Conservation (phyloP, 345 rosid species). For the Brassica nigra region DNA sequence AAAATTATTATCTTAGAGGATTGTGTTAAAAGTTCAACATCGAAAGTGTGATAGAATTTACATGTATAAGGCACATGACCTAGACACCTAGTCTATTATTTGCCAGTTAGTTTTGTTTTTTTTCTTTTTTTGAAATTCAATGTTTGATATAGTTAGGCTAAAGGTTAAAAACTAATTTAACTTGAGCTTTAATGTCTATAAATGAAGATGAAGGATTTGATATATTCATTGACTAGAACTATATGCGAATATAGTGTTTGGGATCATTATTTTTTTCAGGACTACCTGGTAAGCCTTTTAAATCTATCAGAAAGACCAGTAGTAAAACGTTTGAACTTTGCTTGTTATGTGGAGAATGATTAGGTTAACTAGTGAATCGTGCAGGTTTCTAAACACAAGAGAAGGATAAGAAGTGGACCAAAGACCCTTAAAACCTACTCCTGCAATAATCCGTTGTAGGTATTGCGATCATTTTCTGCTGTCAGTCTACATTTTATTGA, state of each 20-base stretch:
- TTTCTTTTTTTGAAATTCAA: not conserved
- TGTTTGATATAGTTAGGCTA: not conserved
- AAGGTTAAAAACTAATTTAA: not conserved
- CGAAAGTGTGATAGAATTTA: not conserved
- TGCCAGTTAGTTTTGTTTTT: not conserved
- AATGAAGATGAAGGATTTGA: not conserved
- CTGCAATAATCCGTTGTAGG: not conserved
- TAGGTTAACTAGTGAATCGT: not conserved
- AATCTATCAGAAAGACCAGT: not conserved
- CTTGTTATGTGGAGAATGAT: not conserved
- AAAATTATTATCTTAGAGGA: not conserved
- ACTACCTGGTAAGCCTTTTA: not conserved
- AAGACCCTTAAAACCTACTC: not conserved
- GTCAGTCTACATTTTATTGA: not conserved
- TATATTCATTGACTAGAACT: not conserved
- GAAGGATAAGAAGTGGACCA: not conserved
- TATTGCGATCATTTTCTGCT: not conserved
- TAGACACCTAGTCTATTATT: not conserved
- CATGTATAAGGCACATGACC: not conserved
- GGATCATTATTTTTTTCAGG: not conserved
- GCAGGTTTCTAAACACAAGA: not conserved
- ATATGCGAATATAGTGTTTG: not conserved
- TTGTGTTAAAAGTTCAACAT: not conserved
- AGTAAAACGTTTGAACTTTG: not conserved
- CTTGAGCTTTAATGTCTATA: not conserved